Percentiles rank a stretch among this genome's conserved stretches.
Conservation (phyloP, 495 filamentous ascomycete genomes). For the Penicillium samsonianum region DNA sequence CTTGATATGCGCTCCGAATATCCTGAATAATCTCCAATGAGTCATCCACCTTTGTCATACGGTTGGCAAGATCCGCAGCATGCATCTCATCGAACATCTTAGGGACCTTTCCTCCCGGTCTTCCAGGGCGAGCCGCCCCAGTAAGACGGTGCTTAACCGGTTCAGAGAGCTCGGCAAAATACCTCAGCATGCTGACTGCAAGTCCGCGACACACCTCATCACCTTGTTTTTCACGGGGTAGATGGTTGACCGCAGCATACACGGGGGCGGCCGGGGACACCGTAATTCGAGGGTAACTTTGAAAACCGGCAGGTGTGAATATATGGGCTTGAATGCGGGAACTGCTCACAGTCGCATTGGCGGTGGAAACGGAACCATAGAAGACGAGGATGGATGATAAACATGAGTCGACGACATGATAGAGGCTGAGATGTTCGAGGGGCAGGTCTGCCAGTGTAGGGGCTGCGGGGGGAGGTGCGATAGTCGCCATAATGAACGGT, state of each 20-base stretch:
- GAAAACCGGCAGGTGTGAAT: constrained; percentile 82
- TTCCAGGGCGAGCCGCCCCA: constrained; percentile 35
- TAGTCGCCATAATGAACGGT: constrained; percentile 40
- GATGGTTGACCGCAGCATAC: constrained; percentile 84
- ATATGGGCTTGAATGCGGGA: constrained; percentile 92
- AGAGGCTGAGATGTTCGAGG: constrained; percentile 74
- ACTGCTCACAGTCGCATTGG: constrained; percentile 80
- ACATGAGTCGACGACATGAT: constrained; percentile 76
- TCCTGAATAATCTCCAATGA: constrained; percentile 67
- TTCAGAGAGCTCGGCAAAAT: constrained; percentile 84
- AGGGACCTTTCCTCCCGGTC: constrained; percentile 46
- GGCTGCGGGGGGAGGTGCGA: constrained; percentile 22
- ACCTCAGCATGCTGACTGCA: constrained; percentile 88
- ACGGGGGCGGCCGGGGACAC: constrained; percentile 93
- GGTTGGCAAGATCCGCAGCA: constrained; percentile 83
- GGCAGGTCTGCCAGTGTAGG: constrained; percentile 56
- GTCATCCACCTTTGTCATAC: constrained; percentile 77
- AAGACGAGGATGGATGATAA: constrained; percentile 79
- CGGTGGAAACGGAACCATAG: constrained; percentile 79
- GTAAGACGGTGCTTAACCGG: constrained; percentile 62
- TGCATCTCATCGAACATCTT: constrained; percentile 87
- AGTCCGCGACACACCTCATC: constrained; percentile 87
- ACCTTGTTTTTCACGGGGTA: constrained; percentile 92
- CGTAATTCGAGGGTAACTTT: constrained; percentile 84
- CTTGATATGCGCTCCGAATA: constrained; percentile 69